Base-by-base conservation (phyloP, 2,329 filamentous ascomycete species). In the Fusarium sp. region DNA sequence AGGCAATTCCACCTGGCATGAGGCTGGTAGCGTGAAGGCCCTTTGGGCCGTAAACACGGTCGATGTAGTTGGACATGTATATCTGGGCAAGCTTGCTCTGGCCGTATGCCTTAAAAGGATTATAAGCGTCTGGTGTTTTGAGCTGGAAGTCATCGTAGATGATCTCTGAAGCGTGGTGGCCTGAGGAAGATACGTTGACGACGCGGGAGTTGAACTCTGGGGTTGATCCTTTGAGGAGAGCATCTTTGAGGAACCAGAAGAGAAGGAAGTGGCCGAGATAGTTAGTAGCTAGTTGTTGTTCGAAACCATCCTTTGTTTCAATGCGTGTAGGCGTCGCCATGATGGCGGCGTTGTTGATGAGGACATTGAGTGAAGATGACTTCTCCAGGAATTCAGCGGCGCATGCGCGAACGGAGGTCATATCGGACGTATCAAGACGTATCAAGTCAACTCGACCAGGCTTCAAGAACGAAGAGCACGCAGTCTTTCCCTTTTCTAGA, bases 171-270 rank as follows among this genome's bases (percentile, higher is more conserved):
- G 49, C 35, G 4, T 64, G 42, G 31, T 89, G 87, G 9, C 77
- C 86, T 0, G 81, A 72, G 5, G 84, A 85, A 1, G 85, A 82
- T 3, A 89, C 77, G 10, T 80, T 77, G 49, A 90, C 82, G 10
- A 89, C 84, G 7, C 88, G 83, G 3, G 84, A 87, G 26, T 82
- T 74, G 55, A 85, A 86, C 0, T 76, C 70, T 0, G 83, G 77
- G 0, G 83, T 84, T 2, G 81, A 73, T 14, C 81, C 82, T 1
- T 80, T 71, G 5, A 89, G 79, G 5, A 89, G 75, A 0, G 82
- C 76, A 0, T 82, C 79, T 49, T 85, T 85, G 35, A 90, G 80
- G 0, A 79, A 85, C 80, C 77, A 63, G 58, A 79, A 79, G 10
- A 80, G 59, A 20, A 80, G 66, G 2, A 80, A 80, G 35, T 80